Conservation (phyloP, 2,329 filamentous ascomycete species). For the Penicillium sclerotigenum region DNA sequence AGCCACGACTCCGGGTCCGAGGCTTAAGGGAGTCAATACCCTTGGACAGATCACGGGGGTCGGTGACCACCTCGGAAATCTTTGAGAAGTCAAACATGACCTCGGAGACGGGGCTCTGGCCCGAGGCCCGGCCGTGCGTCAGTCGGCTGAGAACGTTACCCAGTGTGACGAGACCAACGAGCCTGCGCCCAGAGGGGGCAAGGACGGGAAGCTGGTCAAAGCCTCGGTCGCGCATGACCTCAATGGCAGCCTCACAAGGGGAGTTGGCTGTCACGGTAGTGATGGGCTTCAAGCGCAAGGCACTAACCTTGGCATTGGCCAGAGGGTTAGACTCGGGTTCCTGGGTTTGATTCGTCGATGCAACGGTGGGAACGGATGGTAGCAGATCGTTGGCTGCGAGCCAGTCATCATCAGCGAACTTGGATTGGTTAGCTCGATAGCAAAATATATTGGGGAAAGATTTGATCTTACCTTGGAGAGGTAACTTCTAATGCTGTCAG, state of each 20-base stretch:
- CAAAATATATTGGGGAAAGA: background rate
- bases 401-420: constrained; percentile 98
- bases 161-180: constrained; percentile 89
- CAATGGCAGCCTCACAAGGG: constrained; percentile 80
- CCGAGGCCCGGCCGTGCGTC: constrained; percentile 73
- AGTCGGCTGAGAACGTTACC: constrained; percentile 93
- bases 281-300: constrained; percentile 87
- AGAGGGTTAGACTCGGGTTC: constrained; percentile 62
- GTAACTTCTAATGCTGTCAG: constrained; percentile 96
- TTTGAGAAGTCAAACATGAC: constrained; percentile 97
- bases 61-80: constrained; percentile 85
- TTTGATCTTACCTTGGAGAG: constrained; percentile 67
- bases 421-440: constrained; percentile 11
- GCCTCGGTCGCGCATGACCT: constrained; percentile 96
- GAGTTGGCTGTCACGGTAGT: constrained; percentile 73
- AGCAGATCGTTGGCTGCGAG: constrained; percentile 93
- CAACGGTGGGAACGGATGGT: constrained; percentile 53
- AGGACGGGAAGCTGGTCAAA: constrained; percentile 97
- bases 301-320: constrained; percentile 71
- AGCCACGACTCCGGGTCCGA: constrained; percentile 60
- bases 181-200: constrained; percentile 62
- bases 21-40: constrained; percentile 28
- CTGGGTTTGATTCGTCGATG: constrained; percentile 31
- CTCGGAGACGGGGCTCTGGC: constrained; percentile 69
- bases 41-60: constrained; percentile 64